Conservation (phyloP, 208 protist genomes). For the Crithidia expoeki region DNA sequence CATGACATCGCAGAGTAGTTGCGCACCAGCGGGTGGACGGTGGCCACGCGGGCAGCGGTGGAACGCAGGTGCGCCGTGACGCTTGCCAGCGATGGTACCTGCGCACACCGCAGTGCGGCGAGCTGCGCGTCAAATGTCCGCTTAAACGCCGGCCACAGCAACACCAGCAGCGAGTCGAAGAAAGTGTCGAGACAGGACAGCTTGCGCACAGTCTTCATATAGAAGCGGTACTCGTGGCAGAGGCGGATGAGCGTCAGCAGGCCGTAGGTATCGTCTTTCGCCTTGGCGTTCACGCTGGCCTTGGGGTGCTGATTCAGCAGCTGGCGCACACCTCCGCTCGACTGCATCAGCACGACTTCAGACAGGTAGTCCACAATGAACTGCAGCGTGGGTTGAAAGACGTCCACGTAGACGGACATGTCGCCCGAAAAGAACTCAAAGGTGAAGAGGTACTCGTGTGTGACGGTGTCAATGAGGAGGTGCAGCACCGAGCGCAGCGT, state of each 20-base stretch:
- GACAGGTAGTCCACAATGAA: conserved; percentile 85
- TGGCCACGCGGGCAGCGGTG: conserved; percentile 36
- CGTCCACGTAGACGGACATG: conserved; percentile 77
- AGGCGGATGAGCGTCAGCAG: conserved; percentile 76
- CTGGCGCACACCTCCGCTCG: conserved; percentile 34
- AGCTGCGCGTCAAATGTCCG: conserved; percentile 71
- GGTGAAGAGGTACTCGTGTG: conserved; percentile 90
- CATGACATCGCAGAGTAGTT: conserved; percentile 33
- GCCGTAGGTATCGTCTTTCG: conserved; percentile 76
- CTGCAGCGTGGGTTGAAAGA: conserved; percentile 77
- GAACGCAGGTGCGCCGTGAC: conserved; percentile 27
- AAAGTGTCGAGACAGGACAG: conserved; percentile 82
- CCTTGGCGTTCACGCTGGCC: conserved; percentile 51
- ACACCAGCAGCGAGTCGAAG: conserved; percentile 74
- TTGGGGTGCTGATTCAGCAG: conserved; percentile 52
- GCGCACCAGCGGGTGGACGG: conserved; percentile 65
- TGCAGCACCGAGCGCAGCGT: conserved; percentile 79
- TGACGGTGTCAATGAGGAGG: conserved; percentile 80
- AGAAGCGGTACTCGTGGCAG: conserved; percentile 77
- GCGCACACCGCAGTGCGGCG: conserved; percentile 52
- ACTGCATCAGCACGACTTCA: conserved; percentile 69
- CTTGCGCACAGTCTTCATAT: conserved; percentile 71
- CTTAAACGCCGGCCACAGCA: conserved; percentile 85
- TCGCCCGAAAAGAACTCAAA: conserved; percentile 86
- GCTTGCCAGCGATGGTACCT: conserved; percentile 20